phyloP scores from a whole-genome alignment of 768 basidiomycete genomes.

The Trametes maxima region DNA sequence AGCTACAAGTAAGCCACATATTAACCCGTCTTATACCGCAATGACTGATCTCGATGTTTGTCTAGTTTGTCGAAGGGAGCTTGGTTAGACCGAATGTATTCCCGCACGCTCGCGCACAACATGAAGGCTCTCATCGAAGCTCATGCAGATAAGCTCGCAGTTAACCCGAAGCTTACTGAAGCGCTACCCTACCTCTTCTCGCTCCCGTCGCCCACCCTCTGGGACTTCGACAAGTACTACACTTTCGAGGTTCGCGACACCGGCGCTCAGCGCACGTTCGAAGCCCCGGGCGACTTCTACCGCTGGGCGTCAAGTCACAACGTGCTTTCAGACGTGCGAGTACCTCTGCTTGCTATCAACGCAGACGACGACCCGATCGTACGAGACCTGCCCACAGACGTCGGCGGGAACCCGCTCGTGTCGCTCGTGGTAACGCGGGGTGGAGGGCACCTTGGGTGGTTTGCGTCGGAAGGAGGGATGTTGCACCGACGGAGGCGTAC shows the following conservation, averaged over 20 bases:
- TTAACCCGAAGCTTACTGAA: constrained; percentile 10
- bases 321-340: constrained; percentile 56
- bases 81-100: constrained; percentile 32
- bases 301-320: constrained; percentile 61
- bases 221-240: constrained; percentile 11
- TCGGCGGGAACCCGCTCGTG: constrained; percentile 53
- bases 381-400: constrained; percentile 59
- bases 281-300: constrained; percentile 49
- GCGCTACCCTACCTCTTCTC: constrained; percentile 10
- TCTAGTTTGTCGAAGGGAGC: constrained; percentile 40
- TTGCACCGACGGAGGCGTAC: neutral
- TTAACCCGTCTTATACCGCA: neutral
- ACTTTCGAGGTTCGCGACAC: constrained; percentile 28
- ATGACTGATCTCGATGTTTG: constrained; percentile 40
- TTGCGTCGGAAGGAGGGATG: constrained; percentile 40
- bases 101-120: constrained; percentile 53
- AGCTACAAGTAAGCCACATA: constrained; percentile 1
- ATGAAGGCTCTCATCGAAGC: constrained; percentile 67
- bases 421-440: constrained; percentile 60
- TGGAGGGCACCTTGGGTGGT: constrained; percentile 89
- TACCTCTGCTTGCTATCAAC: constrained; percentile 77
- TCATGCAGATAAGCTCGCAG: constrained; percentile 41
- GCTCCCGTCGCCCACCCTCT: constrained; percentile 4
- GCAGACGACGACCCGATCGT: constrained; percentile 82
- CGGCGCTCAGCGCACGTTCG: constrained; percentile 35